phyloP scores from a whole-genome alignment of 805 yeast species.

The Metschnikowia henanensis region DNA sequence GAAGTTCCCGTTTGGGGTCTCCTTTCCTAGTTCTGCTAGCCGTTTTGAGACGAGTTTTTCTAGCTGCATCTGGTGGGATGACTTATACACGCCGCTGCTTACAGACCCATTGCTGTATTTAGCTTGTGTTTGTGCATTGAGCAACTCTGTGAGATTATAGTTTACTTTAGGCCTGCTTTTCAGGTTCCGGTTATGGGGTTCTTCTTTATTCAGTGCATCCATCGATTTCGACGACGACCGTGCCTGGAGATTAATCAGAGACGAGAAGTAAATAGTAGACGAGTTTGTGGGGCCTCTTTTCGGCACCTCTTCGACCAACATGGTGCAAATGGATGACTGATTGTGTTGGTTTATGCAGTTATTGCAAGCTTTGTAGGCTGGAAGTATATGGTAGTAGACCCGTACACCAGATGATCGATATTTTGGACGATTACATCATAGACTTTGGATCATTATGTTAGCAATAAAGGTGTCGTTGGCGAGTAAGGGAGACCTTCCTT shows the following conservation, averaged over 20 bases:
- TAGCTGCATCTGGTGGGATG: slow-evolving; percentile 42
- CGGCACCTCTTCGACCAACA: slow-evolving; percentile 47
- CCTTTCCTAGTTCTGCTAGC: slow-evolving; percentile 35
- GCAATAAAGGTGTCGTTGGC: too few relatives aligned
- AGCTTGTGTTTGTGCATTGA: slow-evolving; percentile 42
- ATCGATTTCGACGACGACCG: slow-evolving; percentile 27
- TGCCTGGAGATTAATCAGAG: slow-evolving; percentile 43
- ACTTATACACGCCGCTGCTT: slow-evolving; percentile 37
- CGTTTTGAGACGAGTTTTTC: slow-evolving; percentile 40
- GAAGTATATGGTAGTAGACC: neutral
- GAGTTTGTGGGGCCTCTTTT: slow-evolving; percentile 28
- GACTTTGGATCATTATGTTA: too few relatives aligned
- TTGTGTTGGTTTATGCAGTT: too few relatives aligned
- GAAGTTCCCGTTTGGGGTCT: slow-evolving; percentile 29
- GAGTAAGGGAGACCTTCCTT: too few relatives aligned
- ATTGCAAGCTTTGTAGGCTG: too few relatives aligned
- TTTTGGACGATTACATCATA: too few relatives aligned
- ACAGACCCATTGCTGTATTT: slow-evolving; percentile 25
- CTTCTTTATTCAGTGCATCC: slow-evolving; percentile 18
- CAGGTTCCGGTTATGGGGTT: slow-evolving; percentile 23
- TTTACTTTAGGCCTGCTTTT: slow-evolving; percentile 43
- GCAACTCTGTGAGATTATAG: slow-evolving; percentile 42
- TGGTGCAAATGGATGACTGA: slow-evolving; percentile 8
- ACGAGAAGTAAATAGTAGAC: slow-evolving; percentile 41
- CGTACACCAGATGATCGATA: too few relatives aligned